Base-by-base conservation (phyloP, 2,329 filamentous ascomycete genomes). In the Phialophora chinensis region DNA sequence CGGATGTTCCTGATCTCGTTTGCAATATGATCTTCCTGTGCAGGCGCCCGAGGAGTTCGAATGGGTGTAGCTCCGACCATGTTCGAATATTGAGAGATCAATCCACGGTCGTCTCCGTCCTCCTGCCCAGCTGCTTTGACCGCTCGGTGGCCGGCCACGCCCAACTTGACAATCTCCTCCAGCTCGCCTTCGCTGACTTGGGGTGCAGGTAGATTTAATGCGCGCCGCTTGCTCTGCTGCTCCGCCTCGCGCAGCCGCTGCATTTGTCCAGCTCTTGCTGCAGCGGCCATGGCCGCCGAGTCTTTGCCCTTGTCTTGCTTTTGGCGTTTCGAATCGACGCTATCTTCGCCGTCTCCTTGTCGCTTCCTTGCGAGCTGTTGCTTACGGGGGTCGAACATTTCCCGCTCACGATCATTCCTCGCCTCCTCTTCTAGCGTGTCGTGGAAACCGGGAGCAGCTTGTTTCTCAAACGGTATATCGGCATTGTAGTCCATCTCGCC, bases 401-500 rank as follows among this genome's bases (percentile, higher is more conserved):
- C 88, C 59, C 92, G 87, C 76, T 96, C 90, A 66, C 86, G 86
- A 78, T 99, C 94, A 77, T 99, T 99, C 71, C 84, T 85, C 4
- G 82, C 80, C 71, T 91, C 83, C 76, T 99, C 95, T 14, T 97
- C 93, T 3, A 83, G 84, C 0, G 95, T 99, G 77, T 99, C 94
- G 80, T 94, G 97, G 77, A 99, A 99, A 12, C 95, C 95, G 25
- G 89, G 83, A 0, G 91, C 90, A 0, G 95, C 90, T 70, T 91
- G 91, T 79, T 95, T 97, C 78, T 99, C 95, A 72, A 99, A 98
- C 0, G 95, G 95, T 71, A 99, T 96, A 74, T 99, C 95, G 73
- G 95, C 95, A 79, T 99, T 99, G 83, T 99, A 99, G 79, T 99
- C 95, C 92, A 99, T 99, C 82, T 98, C 90, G 0, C 95, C 95